Evolutionary conservation across 257 asterid species (phyloP).

Genomic region (Coffea canephora): DNA sequence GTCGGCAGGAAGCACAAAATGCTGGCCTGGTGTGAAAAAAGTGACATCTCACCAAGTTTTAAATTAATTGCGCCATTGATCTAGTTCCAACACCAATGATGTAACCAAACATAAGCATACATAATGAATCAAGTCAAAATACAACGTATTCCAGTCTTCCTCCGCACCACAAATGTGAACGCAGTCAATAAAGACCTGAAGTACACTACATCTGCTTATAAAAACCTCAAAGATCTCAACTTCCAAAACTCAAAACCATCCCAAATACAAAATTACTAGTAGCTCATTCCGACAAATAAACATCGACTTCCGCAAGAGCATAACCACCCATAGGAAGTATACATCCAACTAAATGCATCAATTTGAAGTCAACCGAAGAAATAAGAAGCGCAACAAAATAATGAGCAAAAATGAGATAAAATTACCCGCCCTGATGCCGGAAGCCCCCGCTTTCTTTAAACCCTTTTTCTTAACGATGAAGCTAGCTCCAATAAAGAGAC

Average conservation of each 20-base stretch:
- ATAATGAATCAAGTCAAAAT: background rate
- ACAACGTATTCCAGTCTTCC: background rate
- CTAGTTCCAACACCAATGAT: background rate
- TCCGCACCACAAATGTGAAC: background rate
- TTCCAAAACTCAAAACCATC: background rate
- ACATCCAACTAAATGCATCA: background rate
- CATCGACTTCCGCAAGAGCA: too few relatives aligned
- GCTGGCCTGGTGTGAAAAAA: background rate
- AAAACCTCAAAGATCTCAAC: background rate
- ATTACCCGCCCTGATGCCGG: conserved; percentile 79
- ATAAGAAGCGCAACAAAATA: background rate
- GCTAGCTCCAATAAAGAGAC: conserved; percentile 83
- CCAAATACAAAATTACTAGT: background rate
- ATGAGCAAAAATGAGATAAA: background rate
- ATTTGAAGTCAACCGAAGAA: background rate
- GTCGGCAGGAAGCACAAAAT: background rate
- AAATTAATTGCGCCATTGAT: background rate
- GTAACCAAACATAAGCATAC: background rate
- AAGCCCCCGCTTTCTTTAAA: conserved; percentile 80
- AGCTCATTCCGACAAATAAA: background rate
- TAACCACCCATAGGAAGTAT: background rate
- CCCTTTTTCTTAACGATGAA: conserved; percentile 93
- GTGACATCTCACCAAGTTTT: background rate
- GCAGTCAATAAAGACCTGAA: background rate
- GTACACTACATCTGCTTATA: background rate